phyloP scores from a whole-genome alignment of 768 basidiomycete genomes.

The Leccinum aurantiacum region DNA sequence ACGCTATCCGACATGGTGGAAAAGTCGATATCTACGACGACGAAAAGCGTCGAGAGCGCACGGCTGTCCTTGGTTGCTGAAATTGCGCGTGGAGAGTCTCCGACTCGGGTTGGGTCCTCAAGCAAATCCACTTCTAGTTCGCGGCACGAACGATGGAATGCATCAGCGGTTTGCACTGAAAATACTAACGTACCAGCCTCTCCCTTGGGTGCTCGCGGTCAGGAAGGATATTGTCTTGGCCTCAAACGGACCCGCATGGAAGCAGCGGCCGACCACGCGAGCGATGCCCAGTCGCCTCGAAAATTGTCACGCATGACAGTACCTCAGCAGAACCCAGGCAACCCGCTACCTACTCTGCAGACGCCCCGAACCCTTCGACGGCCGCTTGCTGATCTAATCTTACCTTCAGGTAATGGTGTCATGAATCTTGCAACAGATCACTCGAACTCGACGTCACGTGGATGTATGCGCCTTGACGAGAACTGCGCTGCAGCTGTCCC shows the following conservation, averaged over 20 bases:
- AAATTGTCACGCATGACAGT: constrained; percentile 12
- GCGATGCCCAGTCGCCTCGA: constrained; percentile 2
- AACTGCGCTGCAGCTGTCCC: neutral
- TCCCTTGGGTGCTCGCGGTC: constrained; percentile 10
- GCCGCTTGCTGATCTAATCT: constrained; percentile 21
- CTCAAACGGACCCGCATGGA: constrained; percentile 21
- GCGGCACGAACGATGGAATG: constrained; percentile 6
- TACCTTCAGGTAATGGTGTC: neutral
- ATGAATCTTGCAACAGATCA: neutral
- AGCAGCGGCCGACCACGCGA: neutral
- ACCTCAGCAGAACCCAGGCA: neutral
- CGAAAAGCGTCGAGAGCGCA: constrained; percentile 13
- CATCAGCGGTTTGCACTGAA: neutral
- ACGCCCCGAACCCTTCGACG: constrained; percentile 20
- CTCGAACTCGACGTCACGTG: constrained; percentile 2
- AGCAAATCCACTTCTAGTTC: neutral
- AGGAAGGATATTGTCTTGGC: neutral
- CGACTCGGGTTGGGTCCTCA: constrained; percentile 8
- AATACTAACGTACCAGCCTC: constrained; percentile 1
- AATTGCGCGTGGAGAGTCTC: neutral
- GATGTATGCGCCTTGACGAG: constrained; percentile 13
- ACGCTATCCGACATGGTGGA: constrained; percentile 20
- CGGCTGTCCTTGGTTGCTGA: constrained; percentile 14
- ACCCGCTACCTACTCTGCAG: neutral
- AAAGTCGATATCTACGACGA: constrained; percentile 19